Conservation (phyloP, 2,329 filamentous ascomycete species). For the Akanthomyces uredinophilus region DNA sequence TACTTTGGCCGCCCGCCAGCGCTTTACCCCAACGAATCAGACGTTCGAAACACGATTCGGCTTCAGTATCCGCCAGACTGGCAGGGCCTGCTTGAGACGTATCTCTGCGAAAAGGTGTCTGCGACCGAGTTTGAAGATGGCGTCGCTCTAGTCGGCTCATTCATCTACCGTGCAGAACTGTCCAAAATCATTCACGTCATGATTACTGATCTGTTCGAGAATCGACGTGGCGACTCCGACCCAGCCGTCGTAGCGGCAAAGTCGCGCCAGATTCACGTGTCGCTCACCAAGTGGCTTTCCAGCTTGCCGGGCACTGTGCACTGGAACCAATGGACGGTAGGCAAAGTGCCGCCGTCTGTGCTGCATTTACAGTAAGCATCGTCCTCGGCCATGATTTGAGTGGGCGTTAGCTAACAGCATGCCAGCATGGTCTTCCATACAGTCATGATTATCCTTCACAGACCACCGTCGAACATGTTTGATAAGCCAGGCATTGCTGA, state of each 20-base stretch:
- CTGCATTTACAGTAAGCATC: slow-evolving; percentile 40
- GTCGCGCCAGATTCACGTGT: slow-evolving; percentile 41
- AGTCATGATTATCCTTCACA: slow-evolving; percentile 47
- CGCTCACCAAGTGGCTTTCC: slow-evolving; percentile 42
- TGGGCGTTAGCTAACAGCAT: neutral
- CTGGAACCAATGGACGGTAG: slow-evolving; percentile 48
- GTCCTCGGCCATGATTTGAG: neutral
- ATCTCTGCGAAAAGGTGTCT: slow-evolving; percentile 39
- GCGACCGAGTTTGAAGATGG: slow-evolving; percentile 44
- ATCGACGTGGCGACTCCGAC: slow-evolving; percentile 37
- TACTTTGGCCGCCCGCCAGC: slow-evolving; percentile 48
- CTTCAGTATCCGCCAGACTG: slow-evolving; percentile 46
- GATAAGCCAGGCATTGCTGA: slow-evolving; percentile 33
- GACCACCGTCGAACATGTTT: slow-evolving; percentile 41
- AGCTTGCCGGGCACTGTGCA: slow-evolving; percentile 42
- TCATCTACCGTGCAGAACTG: slow-evolving; percentile 43
- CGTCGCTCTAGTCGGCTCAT: slow-evolving; percentile 37
- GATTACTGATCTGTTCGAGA: slow-evolving; percentile 47
- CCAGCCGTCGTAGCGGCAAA: slow-evolving; percentile 36
- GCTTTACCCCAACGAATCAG: slow-evolving; percentile 43
- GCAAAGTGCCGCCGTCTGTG: slow-evolving; percentile 40
- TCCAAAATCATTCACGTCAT: slow-evolving; percentile 45
- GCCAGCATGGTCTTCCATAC: slow-evolving; percentile 43
- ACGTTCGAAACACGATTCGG: slow-evolving; percentile 43
- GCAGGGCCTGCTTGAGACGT: slow-evolving; percentile 42